These are phyloP conservation scores for Fagopyrum tataricum DNA, from an alignment of 148 eudicot genomes.

Conservation along the genomic window DNA sequence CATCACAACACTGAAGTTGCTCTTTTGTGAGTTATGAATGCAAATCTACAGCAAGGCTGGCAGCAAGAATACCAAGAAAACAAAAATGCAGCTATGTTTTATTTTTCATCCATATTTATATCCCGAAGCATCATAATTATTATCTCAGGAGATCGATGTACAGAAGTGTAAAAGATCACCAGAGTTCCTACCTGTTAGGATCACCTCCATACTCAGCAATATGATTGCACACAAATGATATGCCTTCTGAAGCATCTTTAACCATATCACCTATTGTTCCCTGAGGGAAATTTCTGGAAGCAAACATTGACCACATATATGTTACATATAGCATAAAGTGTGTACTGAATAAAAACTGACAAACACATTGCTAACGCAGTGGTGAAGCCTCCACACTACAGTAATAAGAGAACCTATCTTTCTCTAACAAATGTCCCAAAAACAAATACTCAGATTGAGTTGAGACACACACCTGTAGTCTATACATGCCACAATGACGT, in stretches of 20 bases:
- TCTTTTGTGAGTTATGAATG: neutral
- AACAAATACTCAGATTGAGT: neutral
- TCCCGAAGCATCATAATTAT: neutral
- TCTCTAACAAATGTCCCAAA: neutral
- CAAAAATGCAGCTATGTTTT: neutral
- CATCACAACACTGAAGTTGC: neutral
- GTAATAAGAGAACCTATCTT: neutral
- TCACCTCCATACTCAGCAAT: conserved; percentile 97
- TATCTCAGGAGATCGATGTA: neutral
- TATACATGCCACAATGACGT: conserved; percentile 70
- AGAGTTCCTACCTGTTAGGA: conserved; percentile 58
- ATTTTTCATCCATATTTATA: neutral
- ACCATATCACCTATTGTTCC: conserved; percentile 94
- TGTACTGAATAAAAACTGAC: neutral
- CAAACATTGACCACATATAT: neutral
- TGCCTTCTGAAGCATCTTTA: conserved; percentile 81
- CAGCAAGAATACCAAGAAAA: neutral
- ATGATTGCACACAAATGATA: conserved; percentile 83
- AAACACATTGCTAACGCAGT: neutral
- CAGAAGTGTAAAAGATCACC: neutral
- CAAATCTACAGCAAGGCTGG: neutral
- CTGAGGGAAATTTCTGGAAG: conserved; percentile 86
- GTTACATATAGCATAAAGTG: neutral
- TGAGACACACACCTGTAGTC: conserved; percentile 56
- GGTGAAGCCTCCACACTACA: neutral